Percentiles rank a stretch among this genome's conserved stretches.
Conservation (phyloP, 2,329 filamentous ascomycete species). For the Raffaelea arxii region DNA sequence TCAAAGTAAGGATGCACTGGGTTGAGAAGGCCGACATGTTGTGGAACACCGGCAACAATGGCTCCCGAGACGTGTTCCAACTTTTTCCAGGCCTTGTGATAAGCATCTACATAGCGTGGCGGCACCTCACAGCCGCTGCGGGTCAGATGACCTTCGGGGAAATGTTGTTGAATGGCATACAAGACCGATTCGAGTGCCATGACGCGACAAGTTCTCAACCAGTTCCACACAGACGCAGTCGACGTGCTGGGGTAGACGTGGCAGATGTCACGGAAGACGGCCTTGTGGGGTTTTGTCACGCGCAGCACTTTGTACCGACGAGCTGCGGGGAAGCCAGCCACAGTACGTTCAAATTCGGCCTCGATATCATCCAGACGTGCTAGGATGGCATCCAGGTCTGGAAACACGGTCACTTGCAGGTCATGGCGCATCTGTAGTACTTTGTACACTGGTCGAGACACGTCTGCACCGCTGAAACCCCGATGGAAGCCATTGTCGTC, state of each 20-base stretch:
- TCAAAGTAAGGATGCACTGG: constrained; percentile 24
- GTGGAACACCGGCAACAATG: constrained; percentile 36
- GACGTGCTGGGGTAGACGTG: constrained; percentile 36
- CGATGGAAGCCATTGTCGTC: too few relatives aligned
- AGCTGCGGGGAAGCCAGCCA: constrained; percentile 25
- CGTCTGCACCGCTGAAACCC: constrained; percentile 22
- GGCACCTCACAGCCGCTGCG: constrained; percentile 15
- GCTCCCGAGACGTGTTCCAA: constrained; percentile 30
- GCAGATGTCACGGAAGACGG: constrained; percentile 30
- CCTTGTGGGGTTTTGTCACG: constrained; percentile 27
- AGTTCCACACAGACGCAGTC: constrained; percentile 38
- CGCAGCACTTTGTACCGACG: constrained; percentile 33
- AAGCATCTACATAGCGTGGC: constrained; percentile 20
- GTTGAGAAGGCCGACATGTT: constrained; percentile 38
- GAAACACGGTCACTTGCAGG: constrained; percentile 26
- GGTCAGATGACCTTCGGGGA: constrained; percentile 13
- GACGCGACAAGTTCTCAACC: constrained; percentile 34
- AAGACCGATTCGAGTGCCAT: constrained; percentile 38
- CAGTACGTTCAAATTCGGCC: constrained; percentile 29
- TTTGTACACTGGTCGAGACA: constrained; percentile 34
- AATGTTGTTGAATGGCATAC: constrained; percentile 28
- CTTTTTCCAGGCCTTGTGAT: constrained; percentile 26
- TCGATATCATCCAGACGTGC: constrained; percentile 29
- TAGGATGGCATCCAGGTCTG: constrained; percentile 30
- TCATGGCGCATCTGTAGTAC: constrained; percentile 37